Percentiles rank a stretch among this genome's conserved stretches.
phyloP scores from a whole-genome alignment of 164 flowering plant species.

The Aristolochia fimbriata region DNA sequence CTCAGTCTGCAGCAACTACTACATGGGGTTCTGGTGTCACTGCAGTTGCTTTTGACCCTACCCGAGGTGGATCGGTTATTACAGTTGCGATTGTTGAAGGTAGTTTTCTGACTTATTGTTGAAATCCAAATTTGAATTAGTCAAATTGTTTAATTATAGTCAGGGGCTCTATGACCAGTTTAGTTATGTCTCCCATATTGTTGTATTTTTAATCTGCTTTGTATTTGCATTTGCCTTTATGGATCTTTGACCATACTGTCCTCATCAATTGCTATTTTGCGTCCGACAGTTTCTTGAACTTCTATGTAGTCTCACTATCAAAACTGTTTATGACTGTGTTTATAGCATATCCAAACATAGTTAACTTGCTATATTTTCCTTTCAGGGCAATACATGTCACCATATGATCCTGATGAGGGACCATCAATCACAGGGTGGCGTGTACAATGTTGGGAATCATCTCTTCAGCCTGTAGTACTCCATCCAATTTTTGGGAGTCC shows the following conservation, averaged over 20 bases:
- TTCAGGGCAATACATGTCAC: conserved; percentile 99
- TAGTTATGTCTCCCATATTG: neutral
- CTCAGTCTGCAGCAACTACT: conserved; percentile 89
- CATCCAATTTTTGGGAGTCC: conserved; percentile 95
- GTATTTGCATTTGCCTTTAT: too few relatives aligned
- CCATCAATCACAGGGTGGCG: conserved; percentile 99
- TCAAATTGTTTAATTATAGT: neutral
- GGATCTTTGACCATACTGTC: too few relatives aligned
- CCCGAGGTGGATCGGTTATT: conserved; percentile 96
- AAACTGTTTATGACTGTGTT: too few relatives aligned
- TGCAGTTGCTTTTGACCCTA: conserved; percentile 97
- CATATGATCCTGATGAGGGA: conserved; percentile 99
- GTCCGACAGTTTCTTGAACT: too few relatives aligned
- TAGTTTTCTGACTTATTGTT: conserved; percentile 13
- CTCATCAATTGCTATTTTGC: too few relatives aligned
- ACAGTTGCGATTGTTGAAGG: conserved; percentile 96
- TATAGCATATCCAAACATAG: too few relatives aligned
- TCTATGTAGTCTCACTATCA: too few relatives aligned
- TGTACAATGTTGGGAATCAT: conserved; percentile 98
- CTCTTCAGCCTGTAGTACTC: conserved; percentile 90
- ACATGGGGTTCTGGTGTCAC: conserved; percentile 99
- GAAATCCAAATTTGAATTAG: neutral
- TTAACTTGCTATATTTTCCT: neutral
- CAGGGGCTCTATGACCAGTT: too few relatives aligned
- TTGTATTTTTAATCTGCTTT: too few relatives aligned